phyloP scores from a whole-genome alignment of 176 grass and related monocot species.

The Neostapfia colusana region DNA sequence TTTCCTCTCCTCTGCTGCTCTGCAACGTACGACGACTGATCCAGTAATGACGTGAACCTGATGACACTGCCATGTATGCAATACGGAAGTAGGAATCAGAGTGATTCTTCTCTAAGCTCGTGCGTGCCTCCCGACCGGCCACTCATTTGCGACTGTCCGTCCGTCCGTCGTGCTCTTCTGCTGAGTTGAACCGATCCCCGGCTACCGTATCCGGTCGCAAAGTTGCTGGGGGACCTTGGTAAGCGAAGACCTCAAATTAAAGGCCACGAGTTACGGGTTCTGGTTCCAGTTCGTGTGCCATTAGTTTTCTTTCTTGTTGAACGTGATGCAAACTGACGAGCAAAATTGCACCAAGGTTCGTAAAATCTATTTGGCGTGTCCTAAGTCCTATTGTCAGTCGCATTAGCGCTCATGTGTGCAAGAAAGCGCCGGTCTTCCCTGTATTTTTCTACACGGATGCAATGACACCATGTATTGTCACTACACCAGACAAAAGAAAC shows the following conservation, averaged over 20 bases:
- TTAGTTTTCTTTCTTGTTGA: neutral
- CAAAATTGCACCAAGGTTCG: neutral
- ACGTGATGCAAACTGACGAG: slow-evolving; percentile 14
- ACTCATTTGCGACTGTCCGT: neutral
- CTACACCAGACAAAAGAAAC: slow-evolving; percentile 29
- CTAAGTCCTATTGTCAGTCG: neutral
- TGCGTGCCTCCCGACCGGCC: neutral
- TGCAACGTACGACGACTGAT: neutral
- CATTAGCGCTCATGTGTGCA: neutral
- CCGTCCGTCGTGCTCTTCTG: neutral
- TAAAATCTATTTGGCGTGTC: neutral
- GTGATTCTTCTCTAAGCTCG: neutral
- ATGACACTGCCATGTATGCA: neutral
- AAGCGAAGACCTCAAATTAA: neutral
- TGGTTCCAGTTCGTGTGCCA: neutral
- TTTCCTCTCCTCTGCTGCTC: neutral
- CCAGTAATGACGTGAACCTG: slow-evolving; percentile 34
- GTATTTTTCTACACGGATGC: neutral
- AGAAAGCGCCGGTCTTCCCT: neutral
- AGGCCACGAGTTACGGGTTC: slow-evolving; percentile 3
- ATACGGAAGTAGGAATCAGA: neutral
- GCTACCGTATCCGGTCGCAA: neutral
- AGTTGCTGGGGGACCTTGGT: slow-evolving; percentile 18
- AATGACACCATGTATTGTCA: neutral
- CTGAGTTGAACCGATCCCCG: slow-evolving; percentile 31